Evolutionary conservation across 2,329 filamentous ascomycete genomes (phyloP), one percentile per base, ranked within the genome.

Genomic region (Xylariales sp.): DNA sequence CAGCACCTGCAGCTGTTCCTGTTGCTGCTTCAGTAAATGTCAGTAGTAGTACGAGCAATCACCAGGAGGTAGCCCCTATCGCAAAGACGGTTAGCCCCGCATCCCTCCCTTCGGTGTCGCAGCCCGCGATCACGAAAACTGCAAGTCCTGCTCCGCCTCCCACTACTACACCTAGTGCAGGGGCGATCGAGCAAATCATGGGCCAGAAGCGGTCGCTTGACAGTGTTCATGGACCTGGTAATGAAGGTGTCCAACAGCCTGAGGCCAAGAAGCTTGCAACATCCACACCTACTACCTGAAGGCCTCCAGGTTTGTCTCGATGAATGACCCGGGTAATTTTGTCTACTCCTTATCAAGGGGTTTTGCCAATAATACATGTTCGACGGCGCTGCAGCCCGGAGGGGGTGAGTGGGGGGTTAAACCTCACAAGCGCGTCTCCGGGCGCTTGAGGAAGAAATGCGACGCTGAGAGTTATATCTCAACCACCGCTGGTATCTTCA

Each of bases 161-260:
- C 14, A 54, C 54, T 19, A 52, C 55, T 18, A 54, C 50, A 15
- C 56, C 52, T 5, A 55, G 52, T 21, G 52, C 52, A n/a, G 52
- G 52, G 4, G 52, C 51, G 5, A 35, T 55, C 12, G 50, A 54
- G 27, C 51, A 54, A 33, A 55, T 55, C 17, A 40, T 45, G 5
- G 52, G 50, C 11, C 50, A 51, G 25, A 51, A 47, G 29, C 48
- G 50, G 28, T 20, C 30, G 16, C 31, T 47, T 8, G 46, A 47
- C 13, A 45, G 49, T 30, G 11, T 15, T 8, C 29, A 30, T 25
- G 39, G 40, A 21, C 21, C 25, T 13, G 23, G 23, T 12, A 33
- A 19, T 16, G 33, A 21, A 12, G 12, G 10, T 21, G 16, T 13
- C 10, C 52, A 57, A 30, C 50, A 56, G 33, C 54, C 50, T 11